phyloP scores from a whole-genome alignment of 495 filamentous ascomycete species.

The Podospora didyma region DNA sequence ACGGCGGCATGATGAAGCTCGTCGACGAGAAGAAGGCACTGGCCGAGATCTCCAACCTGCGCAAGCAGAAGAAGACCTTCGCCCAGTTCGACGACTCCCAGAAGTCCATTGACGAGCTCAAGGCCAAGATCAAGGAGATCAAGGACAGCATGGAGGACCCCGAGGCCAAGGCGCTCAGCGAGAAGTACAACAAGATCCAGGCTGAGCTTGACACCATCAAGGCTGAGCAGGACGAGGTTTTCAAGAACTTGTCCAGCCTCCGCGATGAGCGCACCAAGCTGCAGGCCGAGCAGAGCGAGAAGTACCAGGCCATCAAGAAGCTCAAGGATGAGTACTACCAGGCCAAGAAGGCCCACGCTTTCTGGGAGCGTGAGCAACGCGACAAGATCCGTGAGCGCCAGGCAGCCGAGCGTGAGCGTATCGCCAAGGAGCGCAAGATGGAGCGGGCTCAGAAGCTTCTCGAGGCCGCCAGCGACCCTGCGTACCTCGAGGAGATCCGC shows the following conservation, averaged over 20 bases:
- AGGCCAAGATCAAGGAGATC: slow-evolving; percentile 77
- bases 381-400: slow-evolving; percentile 56
- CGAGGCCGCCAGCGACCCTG: slow-evolving; percentile 83
- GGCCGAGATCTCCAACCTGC: slow-evolving; percentile 70
- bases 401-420: slow-evolving; percentile 66
- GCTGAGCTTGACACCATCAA: slow-evolving; percentile 84
- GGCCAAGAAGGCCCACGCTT: slow-evolving; percentile 67
- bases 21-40: slow-evolving; percentile 97
- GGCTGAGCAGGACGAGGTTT: slow-evolving; percentile 82
- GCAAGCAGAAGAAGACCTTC: slow-evolving; percentile 88
- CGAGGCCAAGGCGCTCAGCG: slow-evolving; percentile 81
- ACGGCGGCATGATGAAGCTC: slow-evolving; percentile 81
- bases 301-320: slow-evolving; percentile 71
- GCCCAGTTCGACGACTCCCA: slow-evolving; percentile 74
- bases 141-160: slow-evolving; percentile 85
- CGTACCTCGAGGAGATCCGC: slow-evolving; percentile 87
- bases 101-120: slow-evolving; percentile 79
- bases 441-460: slow-evolving; percentile 80
- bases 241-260: slow-evolving; percentile 79
- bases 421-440: slow-evolving; percentile 78
- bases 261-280: slow-evolving; percentile 85
- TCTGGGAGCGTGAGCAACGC: slow-evolving; percentile 76
- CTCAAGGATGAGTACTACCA: slow-evolving; percentile 83
- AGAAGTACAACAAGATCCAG: slow-evolving; percentile 76
- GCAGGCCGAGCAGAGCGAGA: slow-evolving; percentile 76